Evolutionary conservation across 2,329 filamentous ascomycete genomes (phyloP).

Genomic region (Fusarium penzigii): DNA sequence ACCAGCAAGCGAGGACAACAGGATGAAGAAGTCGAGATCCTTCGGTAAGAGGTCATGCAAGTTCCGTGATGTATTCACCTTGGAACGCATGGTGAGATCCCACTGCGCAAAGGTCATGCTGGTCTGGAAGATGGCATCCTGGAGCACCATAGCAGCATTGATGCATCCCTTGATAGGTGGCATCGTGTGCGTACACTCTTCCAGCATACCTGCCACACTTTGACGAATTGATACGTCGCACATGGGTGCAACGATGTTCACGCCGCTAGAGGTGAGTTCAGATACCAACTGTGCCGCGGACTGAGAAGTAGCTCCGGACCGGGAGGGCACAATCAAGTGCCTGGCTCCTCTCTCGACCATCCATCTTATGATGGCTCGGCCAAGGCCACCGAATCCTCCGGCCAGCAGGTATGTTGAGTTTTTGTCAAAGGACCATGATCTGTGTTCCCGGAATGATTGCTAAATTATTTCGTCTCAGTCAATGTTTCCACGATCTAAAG

Average conservation of each 20-base stretch:
- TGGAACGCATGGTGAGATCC: slow-evolving; percentile 28
- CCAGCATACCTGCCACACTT: background rate
- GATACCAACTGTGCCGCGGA: slow-evolving; percentile 21
- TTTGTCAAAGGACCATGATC: fast-evolving
- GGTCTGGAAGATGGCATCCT: slow-evolving; percentile 18
- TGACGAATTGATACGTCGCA: slow-evolving; percentile 3
- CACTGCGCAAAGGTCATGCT: slow-evolving; percentile 38
- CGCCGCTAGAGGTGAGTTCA: background rate
- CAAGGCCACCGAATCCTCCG: slow-evolving; percentile 24
- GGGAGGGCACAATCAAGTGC: slow-evolving; percentile 31
- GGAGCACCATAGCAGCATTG: slow-evolving; percentile 8
- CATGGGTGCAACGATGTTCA: background rate
- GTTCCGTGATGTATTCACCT: slow-evolving; percentile 37
- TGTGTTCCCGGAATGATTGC: background rate
- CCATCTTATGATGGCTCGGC: slow-evolving; percentile 22
- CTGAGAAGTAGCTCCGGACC: slow-evolving; percentile 26
- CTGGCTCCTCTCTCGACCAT: slow-evolving; percentile 22
- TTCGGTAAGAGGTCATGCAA: slow-evolving; percentile 26
- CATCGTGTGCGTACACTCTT: slow-evolving; percentile 18
- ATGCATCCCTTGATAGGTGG: slow-evolving; percentile 23
- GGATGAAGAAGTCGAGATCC: slow-evolving; percentile 38
- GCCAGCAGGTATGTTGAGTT: slow-evolving; percentile 17
- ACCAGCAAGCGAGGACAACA: slow-evolving; percentile 35
- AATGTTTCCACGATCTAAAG: too few species aligned
- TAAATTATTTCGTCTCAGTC: background rate